These are phyloP conservation scores for Pseudogymnoascus sp. DNA, from an alignment of 2,329 filamentous ascomycete genomes.

Conservation along the genomic window DNA sequence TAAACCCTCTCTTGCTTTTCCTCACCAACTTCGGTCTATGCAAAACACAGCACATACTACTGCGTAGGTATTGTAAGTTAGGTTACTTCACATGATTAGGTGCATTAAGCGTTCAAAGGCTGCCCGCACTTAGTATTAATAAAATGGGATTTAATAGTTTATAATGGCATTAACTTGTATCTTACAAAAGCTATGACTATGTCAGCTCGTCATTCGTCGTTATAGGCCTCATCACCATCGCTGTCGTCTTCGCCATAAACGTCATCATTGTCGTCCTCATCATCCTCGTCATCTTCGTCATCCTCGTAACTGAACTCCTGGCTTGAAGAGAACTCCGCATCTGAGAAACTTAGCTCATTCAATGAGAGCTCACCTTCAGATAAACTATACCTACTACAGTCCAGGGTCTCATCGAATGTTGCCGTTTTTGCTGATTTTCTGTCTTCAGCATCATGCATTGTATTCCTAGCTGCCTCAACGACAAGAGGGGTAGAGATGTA, in stretches of 20 bases:
- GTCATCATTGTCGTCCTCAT: constrained; percentile 11
- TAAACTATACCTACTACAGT: not conserved
- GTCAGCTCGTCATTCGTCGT: not conserved
- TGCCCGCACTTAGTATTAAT: not conserved
- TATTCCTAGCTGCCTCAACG: constrained; percentile 11
- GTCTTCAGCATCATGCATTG: constrained; percentile 10
- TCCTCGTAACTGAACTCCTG: not conserved
- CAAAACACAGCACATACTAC: too few species aligned
- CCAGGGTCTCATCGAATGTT: not conserved
- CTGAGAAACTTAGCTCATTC: not conserved
- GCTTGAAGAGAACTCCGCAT: not conserved
- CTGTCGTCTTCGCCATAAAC: not conserved
- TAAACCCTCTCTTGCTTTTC: not conserved
- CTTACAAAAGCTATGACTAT: not conserved
- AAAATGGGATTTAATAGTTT: not conserved
- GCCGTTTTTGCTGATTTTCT: not conserved
- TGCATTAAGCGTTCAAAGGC: not conserved
- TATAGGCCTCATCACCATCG: constrained; percentile 1
- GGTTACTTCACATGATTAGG: too few species aligned
- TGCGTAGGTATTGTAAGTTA: too few species aligned
- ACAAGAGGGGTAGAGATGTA: constrained; percentile 14
- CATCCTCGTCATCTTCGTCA: constrained; percentile 8
- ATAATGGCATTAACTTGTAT: not conserved
- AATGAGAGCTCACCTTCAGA: not conserved
- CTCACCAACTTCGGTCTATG: too few species aligned